A percentile compares a stretch with the other conserved stretches of the same genome.
These are phyloP conservation scores for Backusella tarrabulga DNA, from an alignment of 192 early-diverging fungal genomes.

Conservation along the genomic window DNA sequence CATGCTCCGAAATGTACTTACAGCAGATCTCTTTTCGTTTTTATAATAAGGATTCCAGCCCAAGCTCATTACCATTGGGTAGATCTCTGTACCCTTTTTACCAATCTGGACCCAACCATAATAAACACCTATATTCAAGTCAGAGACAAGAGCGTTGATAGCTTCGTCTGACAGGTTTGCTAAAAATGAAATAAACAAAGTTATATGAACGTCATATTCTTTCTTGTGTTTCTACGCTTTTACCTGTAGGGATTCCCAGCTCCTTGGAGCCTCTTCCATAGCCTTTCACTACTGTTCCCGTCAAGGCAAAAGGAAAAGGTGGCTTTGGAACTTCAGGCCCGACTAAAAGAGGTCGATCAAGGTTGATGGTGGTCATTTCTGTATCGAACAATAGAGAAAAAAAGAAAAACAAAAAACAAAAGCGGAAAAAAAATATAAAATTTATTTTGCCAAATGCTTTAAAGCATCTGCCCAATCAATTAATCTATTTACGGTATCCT, in stretches of 20 bases:
- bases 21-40: slow-evolving; percentile 93
- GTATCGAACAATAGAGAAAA: neutral
- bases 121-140: slow-evolving; percentile 87
- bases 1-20: slow-evolving; percentile 32
- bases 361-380: slow-evolving; percentile 21
- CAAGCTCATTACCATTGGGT: slow-evolving; percentile 98
- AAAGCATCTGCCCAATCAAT: neutral
- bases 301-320: slow-evolving; percentile 79
- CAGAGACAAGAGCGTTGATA: slow-evolving; percentile 60
- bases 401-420: neutral
- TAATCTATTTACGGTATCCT: slow-evolving; percentile 2
- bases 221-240: neutral
- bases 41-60: slow-evolving; percentile 99
- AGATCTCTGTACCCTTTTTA: slow-evolving; percentile 48
- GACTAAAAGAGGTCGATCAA: slow-evolving; percentile 58
- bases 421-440: neutral
- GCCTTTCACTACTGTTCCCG: slow-evolving; percentile 82
- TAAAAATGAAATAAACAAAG: slow-evolving; percentile 27
- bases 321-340: slow-evolving; percentile 54
- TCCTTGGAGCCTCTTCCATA: slow-evolving; percentile 97
- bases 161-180: slow-evolving; percentile 88
- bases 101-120: slow-evolving; percentile 91
- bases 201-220: neutral
- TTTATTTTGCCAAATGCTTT: neutral
- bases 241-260: slow-evolving; percentile 96